These are phyloP conservation scores for Xylariaceae sp. DNA, from an alignment of 2,329 filamentous ascomycete genomes.

Conservation along the genomic window DNA sequence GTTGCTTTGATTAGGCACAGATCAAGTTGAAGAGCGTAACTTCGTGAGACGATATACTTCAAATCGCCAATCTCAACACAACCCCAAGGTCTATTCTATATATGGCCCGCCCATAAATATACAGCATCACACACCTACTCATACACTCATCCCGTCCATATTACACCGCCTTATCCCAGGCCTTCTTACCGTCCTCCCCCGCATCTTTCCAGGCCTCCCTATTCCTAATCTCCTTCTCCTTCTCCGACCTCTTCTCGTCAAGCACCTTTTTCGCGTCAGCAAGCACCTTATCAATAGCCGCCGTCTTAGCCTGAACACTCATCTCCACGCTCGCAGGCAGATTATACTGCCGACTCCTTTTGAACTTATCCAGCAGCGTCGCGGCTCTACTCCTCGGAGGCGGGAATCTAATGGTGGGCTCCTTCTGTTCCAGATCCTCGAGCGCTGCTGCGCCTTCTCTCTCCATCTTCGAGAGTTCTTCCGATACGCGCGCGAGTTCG, in stretches of 20 bases:
- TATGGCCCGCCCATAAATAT: too few species aligned
- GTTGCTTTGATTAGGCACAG: too few species aligned
- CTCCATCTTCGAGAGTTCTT: slow-evolving; percentile 18
- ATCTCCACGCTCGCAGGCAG: background rate
- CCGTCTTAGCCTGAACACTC: slow-evolving; percentile 17
- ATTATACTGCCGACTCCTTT: background rate
- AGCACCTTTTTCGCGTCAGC: background rate
- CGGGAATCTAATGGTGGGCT: slow-evolving; percentile 18
- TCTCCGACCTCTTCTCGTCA: background rate
- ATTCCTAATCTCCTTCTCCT: background rate
- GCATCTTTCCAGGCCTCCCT: too few species aligned
- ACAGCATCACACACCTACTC: too few species aligned
- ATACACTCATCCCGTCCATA: too few species aligned
- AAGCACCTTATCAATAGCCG: slow-evolving; percentile 21
- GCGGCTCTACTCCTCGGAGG: slow-evolving; percentile 14
- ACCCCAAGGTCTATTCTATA: too few species aligned
- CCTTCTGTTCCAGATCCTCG: slow-evolving; percentile 33
- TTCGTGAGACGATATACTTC: too few species aligned
- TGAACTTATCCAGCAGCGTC: slow-evolving; percentile 13
- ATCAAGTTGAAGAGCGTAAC: too few species aligned
- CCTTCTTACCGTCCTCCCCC: too few species aligned
- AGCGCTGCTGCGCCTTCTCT: slow-evolving; percentile 23
- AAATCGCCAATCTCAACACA: too few species aligned
- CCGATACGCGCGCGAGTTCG: slow-evolving; percentile 6
- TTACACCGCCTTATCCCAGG: too few species aligned